Evolutionary conservation across 805 yeast genomes (phyloP).

Genomic region (Yarrowia keelungensis): DNA sequence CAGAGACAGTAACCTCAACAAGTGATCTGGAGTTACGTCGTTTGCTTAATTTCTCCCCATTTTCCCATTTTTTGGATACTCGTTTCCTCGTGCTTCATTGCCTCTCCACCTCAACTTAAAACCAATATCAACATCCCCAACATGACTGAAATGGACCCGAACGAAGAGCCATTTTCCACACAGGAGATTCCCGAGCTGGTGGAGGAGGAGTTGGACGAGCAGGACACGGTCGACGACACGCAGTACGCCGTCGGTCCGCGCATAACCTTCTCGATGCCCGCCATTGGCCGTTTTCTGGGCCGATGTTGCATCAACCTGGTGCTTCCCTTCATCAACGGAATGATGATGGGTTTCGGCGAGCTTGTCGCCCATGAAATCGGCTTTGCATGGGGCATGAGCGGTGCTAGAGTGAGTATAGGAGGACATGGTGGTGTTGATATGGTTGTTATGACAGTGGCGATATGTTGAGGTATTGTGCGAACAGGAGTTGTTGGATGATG

Average conservation of each 20-base stretch:
- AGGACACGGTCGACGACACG: not conserved
- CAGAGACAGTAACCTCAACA: too few species aligned
- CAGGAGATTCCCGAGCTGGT: slow-evolving; percentile 20
- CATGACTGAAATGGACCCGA: slow-evolving; percentile 27
- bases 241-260: slow-evolving; percentile 11
- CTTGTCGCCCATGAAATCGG: slow-evolving; percentile 92
- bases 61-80: too few species aligned
- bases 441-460: not conserved
- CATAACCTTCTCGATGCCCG: slow-evolving; percentile 25
- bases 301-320: slow-evolving; percentile 67
- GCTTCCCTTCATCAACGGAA: slow-evolving; percentile 88
- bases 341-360: slow-evolving; percentile 97
- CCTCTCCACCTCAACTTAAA: not conserved
- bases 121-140: slow-evolving; percentile 3
- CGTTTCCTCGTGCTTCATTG: too few species aligned
- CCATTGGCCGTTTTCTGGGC: slow-evolving; percentile 22
- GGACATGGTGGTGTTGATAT: not conserved
- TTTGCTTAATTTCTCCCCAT: too few species aligned
- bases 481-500: too few species aligned
- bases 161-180: slow-evolving; percentile 32
- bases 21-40: too few species aligned
- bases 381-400: slow-evolving; percentile 75
- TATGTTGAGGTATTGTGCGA: too few species aligned
- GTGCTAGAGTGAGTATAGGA: slow-evolving; percentile 60
- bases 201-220: slow-evolving; percentile 27